Conservation (phyloP, 2,329 filamentous ascomycete species). For the Alternaria alternata region DNA sequence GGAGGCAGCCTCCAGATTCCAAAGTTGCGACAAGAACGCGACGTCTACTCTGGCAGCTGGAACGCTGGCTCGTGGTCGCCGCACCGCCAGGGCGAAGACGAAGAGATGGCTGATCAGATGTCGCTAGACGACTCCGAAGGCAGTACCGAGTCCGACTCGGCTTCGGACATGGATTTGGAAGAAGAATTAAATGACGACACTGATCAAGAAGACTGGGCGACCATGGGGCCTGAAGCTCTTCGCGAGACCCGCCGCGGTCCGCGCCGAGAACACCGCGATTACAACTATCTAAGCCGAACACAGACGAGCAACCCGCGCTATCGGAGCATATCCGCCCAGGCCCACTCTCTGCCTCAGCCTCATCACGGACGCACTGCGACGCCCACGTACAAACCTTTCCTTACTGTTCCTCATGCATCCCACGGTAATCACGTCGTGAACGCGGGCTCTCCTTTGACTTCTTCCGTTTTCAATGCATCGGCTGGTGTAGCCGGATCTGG, state of each 20-base stretch:
- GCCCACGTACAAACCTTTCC: constrained; percentile 36
- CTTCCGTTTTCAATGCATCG: constrained; percentile 37
- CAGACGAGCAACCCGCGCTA: constrained; percentile 40
- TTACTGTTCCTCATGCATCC: constrained; percentile 44
- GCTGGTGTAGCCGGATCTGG: constrained; percentile 38
- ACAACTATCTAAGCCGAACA: constrained; percentile 50
- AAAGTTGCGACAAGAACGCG: constrained; percentile 41
- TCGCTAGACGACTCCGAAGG: constrained; percentile 76
- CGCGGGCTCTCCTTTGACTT: constrained; percentile 28
- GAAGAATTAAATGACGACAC: constrained; percentile 83
- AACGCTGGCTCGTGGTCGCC: constrained; percentile 78
- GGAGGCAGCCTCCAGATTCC: constrained; percentile 59
- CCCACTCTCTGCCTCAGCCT: constrained; percentile 37
- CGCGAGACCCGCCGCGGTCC: constrained; percentile 63
- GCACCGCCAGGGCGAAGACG: constrained; percentile 52
- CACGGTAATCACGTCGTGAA: constrained; percentile 39
- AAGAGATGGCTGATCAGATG: constrained; percentile 85
- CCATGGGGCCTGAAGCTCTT: constrained; percentile 84
- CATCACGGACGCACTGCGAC: constrained; percentile 22
- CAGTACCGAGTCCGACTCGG: constrained; percentile 73
- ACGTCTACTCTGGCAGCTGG: constrained; percentile 65
- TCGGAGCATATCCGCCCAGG: constrained; percentile 39
- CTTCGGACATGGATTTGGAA: constrained; percentile 72
- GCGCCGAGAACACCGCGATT: constrained; percentile 47
- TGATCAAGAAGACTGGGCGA: constrained; percentile 95